These are phyloP conservation scores for Cordia subcordata DNA, from an alignment of 257 asterid genomes.

Conservation along the genomic window DNA sequence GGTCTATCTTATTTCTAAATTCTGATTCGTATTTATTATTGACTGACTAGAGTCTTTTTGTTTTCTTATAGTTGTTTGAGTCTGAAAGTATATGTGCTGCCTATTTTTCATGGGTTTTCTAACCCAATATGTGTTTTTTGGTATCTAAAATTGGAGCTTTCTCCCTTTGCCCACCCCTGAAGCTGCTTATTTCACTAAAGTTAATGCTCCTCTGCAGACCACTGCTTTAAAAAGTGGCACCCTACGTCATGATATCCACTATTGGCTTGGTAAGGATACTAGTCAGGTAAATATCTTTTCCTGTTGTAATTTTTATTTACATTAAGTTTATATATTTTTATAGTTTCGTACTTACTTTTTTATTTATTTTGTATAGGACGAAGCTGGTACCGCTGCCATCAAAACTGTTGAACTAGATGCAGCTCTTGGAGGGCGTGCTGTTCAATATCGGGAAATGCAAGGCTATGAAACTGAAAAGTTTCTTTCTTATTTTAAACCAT, in stretches of 20 bases:
- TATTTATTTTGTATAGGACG: conserved; percentile 64
- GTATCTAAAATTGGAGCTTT: neutral
- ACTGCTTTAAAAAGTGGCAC: conserved; percentile 75
- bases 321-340: conserved; percentile 8
- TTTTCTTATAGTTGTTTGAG: too few species aligned
- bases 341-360: conserved; percentile 12
- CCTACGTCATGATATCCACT: conserved; percentile 88
- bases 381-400: conserved; percentile 87
- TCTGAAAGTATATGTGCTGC: too few species aligned
- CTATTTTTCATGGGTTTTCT: neutral
- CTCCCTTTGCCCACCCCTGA: neutral
- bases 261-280: conserved; percentile 94
- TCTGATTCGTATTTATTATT: too few species aligned
- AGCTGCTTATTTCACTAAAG: neutral
- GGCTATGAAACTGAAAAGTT: conserved; percentile 96
- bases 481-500: conserved; percentile 97
- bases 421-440: conserved; percentile 96
- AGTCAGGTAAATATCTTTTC: conserved; percentile 57
- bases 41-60: too few species aligned
- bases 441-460: conserved; percentile 96
- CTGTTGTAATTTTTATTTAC: conserved; percentile 1
- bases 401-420: conserved; percentile 91
- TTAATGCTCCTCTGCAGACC: conserved; percentile 58
- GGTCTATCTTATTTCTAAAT: too few species aligned
- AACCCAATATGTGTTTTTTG: too few species aligned